Evolutionary conservation across 192 early-diverging fungal genomes (phyloP).

Genomic region (Cetraspora pellucida): DNA sequence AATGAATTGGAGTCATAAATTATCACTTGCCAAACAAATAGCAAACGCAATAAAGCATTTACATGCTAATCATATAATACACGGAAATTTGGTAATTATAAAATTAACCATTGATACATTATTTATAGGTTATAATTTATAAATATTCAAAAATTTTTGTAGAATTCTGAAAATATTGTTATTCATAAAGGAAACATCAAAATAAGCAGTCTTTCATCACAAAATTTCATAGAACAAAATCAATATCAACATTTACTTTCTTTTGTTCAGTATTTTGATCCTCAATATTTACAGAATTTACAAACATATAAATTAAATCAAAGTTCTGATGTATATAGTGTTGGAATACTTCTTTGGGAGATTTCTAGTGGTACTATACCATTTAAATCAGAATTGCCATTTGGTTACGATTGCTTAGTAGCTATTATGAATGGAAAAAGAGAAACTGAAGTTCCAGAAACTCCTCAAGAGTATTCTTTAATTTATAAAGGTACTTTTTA

Average conservation of each 20-base stretch:
- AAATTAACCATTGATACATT: background rate
- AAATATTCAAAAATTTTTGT: too few relatives aligned
- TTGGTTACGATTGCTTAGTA: background rate
- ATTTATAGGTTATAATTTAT: background rate
- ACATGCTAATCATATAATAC: background rate
- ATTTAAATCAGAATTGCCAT: background rate
- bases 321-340: background rate
- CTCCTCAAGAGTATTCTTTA: background rate
- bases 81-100: background rate
- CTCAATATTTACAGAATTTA: background rate
- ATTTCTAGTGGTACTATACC: background rate
- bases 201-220: background rate
- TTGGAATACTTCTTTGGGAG: background rate
- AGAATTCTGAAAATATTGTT: background rate
- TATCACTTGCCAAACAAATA: background rate
- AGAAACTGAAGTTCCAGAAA: background rate
- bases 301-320: background rate
- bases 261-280: background rate
- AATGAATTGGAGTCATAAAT: background rate
- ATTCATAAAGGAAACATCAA: background rate
- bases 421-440: background rate
- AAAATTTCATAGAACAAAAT: too few relatives aligned
- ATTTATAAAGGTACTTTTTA: slow-evolving; percentile 1
- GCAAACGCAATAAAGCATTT: background rate
- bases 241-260: background rate